Conservation (phyloP, 164 flowering plant species). For the Vitis cinerea region DNA sequence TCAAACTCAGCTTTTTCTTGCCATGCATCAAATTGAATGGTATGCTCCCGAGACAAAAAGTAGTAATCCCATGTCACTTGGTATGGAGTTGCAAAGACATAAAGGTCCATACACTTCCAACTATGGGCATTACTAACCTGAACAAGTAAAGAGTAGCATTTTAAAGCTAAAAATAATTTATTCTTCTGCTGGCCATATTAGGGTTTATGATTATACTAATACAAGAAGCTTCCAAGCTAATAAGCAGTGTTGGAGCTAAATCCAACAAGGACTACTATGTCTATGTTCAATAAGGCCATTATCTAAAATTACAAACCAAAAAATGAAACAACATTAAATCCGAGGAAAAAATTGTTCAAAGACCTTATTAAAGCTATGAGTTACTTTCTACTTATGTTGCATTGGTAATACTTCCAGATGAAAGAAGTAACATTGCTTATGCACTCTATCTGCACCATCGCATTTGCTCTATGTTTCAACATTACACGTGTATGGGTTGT, state of each 20-base stretch:
- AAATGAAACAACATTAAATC: too few relatives aligned
- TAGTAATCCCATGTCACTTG: slow-evolving; percentile 97
- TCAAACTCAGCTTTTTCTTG: slow-evolving; percentile 78
- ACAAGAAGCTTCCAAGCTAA: background rate
- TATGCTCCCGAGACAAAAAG: slow-evolving; percentile 77
- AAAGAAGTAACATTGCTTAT: too few relatives aligned
- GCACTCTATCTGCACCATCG: too few relatives aligned
- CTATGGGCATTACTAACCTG: slow-evolving; percentile 84
- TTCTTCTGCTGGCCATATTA: too few relatives aligned
- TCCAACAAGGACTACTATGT: background rate
- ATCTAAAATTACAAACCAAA: background rate
- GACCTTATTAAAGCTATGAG: too few relatives aligned
- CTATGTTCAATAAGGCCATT: background rate
- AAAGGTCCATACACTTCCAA: slow-evolving; percentile 98
- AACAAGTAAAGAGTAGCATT: background rate
- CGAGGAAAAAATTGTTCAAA: too few relatives aligned
- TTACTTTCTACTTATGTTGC: too few relatives aligned
- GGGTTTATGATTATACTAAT: too few relatives aligned
- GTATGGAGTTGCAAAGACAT: slow-evolving; percentile 97
- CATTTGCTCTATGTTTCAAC: too few relatives aligned
- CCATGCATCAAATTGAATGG: slow-evolving; percentile 80
- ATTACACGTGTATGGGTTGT: too few relatives aligned
- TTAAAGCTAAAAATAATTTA: background rate
- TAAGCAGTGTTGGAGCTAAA: background rate
- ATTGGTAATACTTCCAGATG: too few relatives aligned